Base-by-base conservation (phyloP, 2,329 filamentous ascomycete genomes). In the Huntiella savannae region DNA sequence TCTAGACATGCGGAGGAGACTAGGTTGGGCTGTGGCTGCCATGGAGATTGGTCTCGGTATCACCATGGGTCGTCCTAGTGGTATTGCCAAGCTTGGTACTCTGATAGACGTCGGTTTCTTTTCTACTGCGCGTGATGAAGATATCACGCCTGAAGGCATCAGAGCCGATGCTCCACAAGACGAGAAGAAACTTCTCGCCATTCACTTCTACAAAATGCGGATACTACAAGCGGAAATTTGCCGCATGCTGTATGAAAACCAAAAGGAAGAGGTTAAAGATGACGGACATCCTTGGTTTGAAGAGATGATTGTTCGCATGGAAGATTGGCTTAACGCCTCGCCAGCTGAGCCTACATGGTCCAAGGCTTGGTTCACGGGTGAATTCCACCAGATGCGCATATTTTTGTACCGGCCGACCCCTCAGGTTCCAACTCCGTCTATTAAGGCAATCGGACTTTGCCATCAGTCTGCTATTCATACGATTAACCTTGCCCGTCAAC, bases 161-260 rank as follows among this genome's bases (percentile, higher is more conserved):
- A 64, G 76, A 16, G 71, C 77, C 0, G 82, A 79, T 1, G 79
- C 79, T 4, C 69, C 74, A 1, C n/a, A 32, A 11, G 84, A 82
- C 34, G 70, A 87, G 53, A 84, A 82, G 57, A 98, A 98, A 60
- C 75, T 83, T 55, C 78, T 93, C 19, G 79, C 85, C 2, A 86
- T 95, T 51, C 88, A 98, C 59, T 91, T 93, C 55, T 86, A 86
- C 65, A 88, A 83, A 57, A 92, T 95, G 84, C 73, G 85, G 47
- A 62, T 92, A 49, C 66, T 87, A 10, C 87, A 95, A 58, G 75
- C 87, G 11, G 88, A 96, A 60, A 91, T 95, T 38, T 73, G 86
- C 48, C 75, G 86, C 49, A 79, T 77, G 5, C 66, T 96, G 1
- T 96, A 98, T 58, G 79, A 93, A 54, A 80, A 79, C 60, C 91